Evolutionary conservation across 306 rosid species (phyloP).

Genomic region (Vicia faba): DNA sequence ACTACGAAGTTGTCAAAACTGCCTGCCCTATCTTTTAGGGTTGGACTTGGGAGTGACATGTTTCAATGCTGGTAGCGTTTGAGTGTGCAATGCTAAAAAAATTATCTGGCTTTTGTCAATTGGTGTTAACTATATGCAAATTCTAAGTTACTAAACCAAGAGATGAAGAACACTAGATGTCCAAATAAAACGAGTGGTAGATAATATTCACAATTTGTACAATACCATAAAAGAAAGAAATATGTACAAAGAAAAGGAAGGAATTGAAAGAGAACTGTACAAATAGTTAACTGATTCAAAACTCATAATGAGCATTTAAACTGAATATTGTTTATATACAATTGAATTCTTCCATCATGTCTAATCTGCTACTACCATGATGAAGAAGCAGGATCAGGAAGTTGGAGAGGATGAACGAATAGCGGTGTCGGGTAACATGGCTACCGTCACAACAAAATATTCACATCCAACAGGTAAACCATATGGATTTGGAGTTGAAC

Average conservation of each 20-base stretch:
- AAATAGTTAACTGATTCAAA: conserved; percentile 47
- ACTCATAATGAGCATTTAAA: conserved; percentile 49
- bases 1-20: no score
- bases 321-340: conserved; percentile 64
- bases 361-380: conserved; percentile 64
- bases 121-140: not conserved
- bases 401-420: conserved; percentile 79
- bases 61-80: no score
- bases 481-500: conserved; percentile 75
- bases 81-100: no score
- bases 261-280: conserved; percentile 59
- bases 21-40: no score
- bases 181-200: conserved; percentile 36
- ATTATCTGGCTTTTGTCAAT: no score
- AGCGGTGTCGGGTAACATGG: conserved; percentile 91
- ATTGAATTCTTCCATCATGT: conserved; percentile 90
- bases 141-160: not conserved
- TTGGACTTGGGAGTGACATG: no score
- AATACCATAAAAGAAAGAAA: conserved; percentile 26
- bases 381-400: conserved; percentile 91
- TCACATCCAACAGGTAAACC: conserved; percentile 98
- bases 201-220: conserved; percentile 50
- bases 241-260: conserved; percentile 44
- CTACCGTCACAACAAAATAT: conserved; percentile 92
- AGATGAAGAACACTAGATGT: not conserved